These are phyloP conservation scores for Hypocreales sp. DNA, from an alignment of 2,329 filamentous ascomycete genomes.

Conservation along the genomic window DNA sequence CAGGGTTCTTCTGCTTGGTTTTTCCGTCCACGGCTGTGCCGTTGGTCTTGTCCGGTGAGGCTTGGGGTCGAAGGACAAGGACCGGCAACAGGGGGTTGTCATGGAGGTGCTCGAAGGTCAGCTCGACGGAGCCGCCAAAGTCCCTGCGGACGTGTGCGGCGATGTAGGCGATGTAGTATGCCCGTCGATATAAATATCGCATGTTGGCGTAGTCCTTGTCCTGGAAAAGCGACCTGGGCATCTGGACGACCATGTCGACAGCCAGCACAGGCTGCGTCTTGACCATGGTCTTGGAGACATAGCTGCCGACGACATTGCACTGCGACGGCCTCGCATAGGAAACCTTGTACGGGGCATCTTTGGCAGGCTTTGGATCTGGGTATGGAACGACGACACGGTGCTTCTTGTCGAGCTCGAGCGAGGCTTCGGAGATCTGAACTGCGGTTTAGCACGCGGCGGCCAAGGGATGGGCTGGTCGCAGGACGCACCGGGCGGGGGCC, in stretches of 20 bases:
- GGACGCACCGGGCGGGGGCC: conserved; percentile 31
- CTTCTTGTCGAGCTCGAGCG: conserved; percentile 48
- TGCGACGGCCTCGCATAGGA: conserved; percentile 59
- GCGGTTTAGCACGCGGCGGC: conserved; percentile 2
- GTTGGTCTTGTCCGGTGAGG: too few species aligned
- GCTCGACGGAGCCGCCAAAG: conserved; percentile 34
- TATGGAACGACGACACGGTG: conserved; percentile 65
- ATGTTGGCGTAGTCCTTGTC: conserved; percentile 90
- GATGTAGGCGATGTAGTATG: conserved; percentile 79
- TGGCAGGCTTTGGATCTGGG: conserved; percentile 61
- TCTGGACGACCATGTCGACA: conserved; percentile 75
- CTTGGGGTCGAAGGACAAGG: conserved; percentile 26
- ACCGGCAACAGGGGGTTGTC: conserved; percentile 67
- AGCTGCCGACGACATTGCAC: conserved; percentile 82
- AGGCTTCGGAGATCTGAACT: conserved; percentile 50
- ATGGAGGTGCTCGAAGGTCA: conserved; percentile 51
- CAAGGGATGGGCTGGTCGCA: too few species aligned
- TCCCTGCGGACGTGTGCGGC: conserved; percentile 51
- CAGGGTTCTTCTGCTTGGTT: conserved; percentile 15
- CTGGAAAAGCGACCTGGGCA: conserved; percentile 69
- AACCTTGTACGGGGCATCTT: conserved; percentile 69
- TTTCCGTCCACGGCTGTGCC: conserved; percentile 5
- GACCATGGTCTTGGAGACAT: conserved; percentile 59
- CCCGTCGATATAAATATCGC: conserved; percentile 87
- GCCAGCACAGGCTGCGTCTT: conserved; percentile 42